Conservation (phyloP, 805 yeast species). For the Priceomyces medius region DNA sequence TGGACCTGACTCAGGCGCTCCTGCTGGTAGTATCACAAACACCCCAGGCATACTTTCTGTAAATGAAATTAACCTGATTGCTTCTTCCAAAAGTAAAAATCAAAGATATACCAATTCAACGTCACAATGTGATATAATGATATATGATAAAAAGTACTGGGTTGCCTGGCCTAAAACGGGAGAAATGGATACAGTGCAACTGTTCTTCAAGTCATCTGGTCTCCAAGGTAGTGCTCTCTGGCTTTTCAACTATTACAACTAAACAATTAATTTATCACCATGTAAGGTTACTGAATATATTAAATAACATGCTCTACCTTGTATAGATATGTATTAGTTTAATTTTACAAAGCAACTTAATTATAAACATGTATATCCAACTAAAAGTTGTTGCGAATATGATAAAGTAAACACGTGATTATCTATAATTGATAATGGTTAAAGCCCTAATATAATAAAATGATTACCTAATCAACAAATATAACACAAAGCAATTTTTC, state of each 20-base stretch:
- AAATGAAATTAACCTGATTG: constrained; percentile 11
- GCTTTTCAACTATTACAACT: constrained; percentile 13
- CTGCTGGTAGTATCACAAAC: constrained; percentile 9
- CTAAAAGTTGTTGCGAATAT: no score
- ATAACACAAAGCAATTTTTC: constrained; percentile 1
- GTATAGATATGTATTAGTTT: no score
- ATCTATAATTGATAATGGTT: constrained; percentile 1
- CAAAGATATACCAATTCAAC: constrained; percentile 12
- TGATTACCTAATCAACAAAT: neutral
- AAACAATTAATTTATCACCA: no score
- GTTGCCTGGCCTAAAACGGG: constrained; percentile 16
- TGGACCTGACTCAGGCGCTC: constrained; percentile 13
- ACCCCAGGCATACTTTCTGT: constrained; percentile 16
- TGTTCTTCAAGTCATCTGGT: constrained; percentile 13
- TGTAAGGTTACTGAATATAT: no score
- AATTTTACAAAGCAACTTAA: no score
- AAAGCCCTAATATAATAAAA: neutral
- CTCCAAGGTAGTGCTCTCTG: constrained; percentile 17
- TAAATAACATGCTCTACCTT: no score
- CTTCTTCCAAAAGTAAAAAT: constrained; percentile 9
- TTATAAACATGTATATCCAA: no score
- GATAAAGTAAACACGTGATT: no score
- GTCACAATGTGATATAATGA: constrained; percentile 17
- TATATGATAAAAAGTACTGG: constrained; percentile 13
- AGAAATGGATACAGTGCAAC: constrained; percentile 9